Evolutionary conservation across 163 green algal species (phyloP).

Genomic region (Chlorella variabilis): DNA sequence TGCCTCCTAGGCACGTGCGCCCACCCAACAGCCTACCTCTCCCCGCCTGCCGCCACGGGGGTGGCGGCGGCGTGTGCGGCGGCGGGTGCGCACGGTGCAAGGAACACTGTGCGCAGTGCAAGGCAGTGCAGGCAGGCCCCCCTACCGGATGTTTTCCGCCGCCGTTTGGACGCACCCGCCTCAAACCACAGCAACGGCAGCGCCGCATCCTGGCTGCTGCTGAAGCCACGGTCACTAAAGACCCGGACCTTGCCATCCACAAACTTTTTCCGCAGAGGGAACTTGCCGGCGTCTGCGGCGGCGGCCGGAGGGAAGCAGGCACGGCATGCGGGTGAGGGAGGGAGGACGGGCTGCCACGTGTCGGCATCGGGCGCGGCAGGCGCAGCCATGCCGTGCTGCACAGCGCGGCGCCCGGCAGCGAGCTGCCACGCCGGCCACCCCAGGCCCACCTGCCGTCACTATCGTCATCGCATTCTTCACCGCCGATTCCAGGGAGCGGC

Average conservation of each 20-base stretch:
- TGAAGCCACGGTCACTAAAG: slow-evolving; percentile 19
- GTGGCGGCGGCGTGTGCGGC: too few species aligned
- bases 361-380: too few species aligned
- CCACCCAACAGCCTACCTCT: neutral
- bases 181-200: slow-evolving; percentile 33
- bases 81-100: too few species aligned
- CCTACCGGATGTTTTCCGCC: neutral
- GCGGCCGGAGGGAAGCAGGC: neutral
- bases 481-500: neutral
- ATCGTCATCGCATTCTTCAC: neutral
- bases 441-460: neutral
- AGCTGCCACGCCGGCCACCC: too few species aligned
- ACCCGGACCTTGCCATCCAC: neutral
- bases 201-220: slow-evolving; percentile 19
- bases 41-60: neutral
- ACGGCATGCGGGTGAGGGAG: too few species aligned
- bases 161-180: neutral
- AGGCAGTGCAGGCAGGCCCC: neutral
- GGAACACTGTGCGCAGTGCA: too few species aligned
- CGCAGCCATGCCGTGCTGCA: too few species aligned
- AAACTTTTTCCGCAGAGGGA: slow-evolving; percentile 1
- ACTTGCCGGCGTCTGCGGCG: slow-evolving; percentile 18
- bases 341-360: too few species aligned
- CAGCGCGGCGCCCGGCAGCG: too few species aligned
- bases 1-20: neutral